phyloP scores from a whole-genome alignment of 179 eudicot genomes.

The Amaranthus tricolor region DNA sequence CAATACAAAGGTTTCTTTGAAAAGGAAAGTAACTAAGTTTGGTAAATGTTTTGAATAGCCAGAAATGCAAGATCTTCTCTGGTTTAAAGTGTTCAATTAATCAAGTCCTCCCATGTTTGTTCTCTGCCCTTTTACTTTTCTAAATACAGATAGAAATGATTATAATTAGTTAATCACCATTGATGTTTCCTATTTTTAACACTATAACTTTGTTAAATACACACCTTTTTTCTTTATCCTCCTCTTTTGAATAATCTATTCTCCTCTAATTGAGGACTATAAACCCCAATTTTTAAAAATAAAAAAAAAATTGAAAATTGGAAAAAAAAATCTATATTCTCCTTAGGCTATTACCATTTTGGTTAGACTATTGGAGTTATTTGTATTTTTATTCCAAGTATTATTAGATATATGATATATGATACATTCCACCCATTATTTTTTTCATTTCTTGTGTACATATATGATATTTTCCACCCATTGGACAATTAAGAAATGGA shows the following conservation, averaged over 20 bases:
- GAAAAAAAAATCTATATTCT: conserved; percentile 18
- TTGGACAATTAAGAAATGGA: conserved; percentile 17
- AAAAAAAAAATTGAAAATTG: neutral
- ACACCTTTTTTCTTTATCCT: conserved; percentile 7
- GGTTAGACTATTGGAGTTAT: neutral
- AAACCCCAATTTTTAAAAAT: neutral
- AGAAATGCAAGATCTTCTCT: too few relatives aligned
- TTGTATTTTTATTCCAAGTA: neutral
- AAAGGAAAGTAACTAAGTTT: too few relatives aligned
- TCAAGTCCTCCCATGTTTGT: too few relatives aligned
- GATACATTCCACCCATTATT: neutral
- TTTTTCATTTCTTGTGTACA: neutral
- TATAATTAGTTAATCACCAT: too few relatives aligned
- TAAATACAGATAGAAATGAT: too few relatives aligned
- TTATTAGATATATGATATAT: neutral
- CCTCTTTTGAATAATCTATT: conserved; percentile 32
- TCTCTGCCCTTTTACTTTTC: too few relatives aligned
- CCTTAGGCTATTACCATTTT: conserved; percentile 25
- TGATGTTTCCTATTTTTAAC: conserved; percentile 19
- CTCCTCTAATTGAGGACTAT: conserved; percentile 20
- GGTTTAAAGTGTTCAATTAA: too few relatives aligned
- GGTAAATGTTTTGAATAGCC: too few relatives aligned
- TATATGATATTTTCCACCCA: neutral
- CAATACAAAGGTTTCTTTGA: too few relatives aligned
- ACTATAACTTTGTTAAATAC: conserved; percentile 10